Base-by-base conservation (phyloP, 2,329 filamentous ascomycete genomes). In the Fusarium scirpi region DNA sequence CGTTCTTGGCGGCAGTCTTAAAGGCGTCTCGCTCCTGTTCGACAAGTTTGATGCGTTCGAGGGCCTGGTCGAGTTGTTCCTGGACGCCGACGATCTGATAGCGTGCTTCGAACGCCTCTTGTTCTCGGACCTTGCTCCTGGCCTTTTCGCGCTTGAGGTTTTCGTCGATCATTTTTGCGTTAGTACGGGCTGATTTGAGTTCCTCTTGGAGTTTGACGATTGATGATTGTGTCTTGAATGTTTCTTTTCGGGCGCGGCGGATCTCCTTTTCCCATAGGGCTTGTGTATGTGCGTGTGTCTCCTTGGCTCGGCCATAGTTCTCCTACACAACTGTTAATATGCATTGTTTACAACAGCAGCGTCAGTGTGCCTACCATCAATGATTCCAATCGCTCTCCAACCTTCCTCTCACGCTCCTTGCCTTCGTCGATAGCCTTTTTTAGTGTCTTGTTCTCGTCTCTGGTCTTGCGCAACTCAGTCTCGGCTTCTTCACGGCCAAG, bases 1-100 rank as follows among this genome's bases (percentile, higher is more conserved):
- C 91, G 73, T 92, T 91, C 80, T 91, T 86, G 32, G 92, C 87
- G 53, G 90, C 89, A 5, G 87, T 90, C 81, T 91, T 92, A 76
- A 92, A 87, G 5, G 91, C 89, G 77, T 94, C 91, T 10, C 91
- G 90, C 79, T 94, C 92, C 76, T 92, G 88, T 76, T 94, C 91
- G 18, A 92, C 84, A 32, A 91, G 80, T 77, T 86, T 89, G 71
- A 92, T 83, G 48, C 85, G 86, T 69, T 91, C 89, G 49, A 87
- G 83, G 20, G 91, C 84, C 65, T 89, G 86, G 25, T 89, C 84
- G 4, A 94, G 82, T 77, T 93, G 89, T 75, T 93, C 90, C 69
- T 92, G 87, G 53, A 90, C 79, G 43, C 87, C 85, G 56, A 89
- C 87, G 58, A 92, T 83, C 72, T 89, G 85, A 75, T 92, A 92